Evolutionary conservation across 192 early-diverging fungal species (phyloP), one percentile per base, ranked within the genome.

Genomic region (Pecoramyces ruminantium): DNA sequence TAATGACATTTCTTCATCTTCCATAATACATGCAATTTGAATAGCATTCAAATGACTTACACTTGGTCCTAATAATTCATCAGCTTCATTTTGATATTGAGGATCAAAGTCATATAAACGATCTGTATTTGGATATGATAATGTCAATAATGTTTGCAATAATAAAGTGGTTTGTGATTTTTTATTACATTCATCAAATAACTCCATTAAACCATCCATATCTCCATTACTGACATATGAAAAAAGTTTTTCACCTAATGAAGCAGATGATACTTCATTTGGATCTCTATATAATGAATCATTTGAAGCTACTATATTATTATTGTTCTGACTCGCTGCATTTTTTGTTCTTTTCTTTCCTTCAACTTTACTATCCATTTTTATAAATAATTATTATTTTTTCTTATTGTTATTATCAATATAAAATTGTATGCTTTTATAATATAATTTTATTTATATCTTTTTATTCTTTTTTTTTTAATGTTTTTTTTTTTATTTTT

Each of bases 11-110:
- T 92, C 92, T 81, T 92, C 92, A 42, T 91, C 90, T 79, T 87
- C 88, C 28, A 90, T 83, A 17, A 92, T 84, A 80, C 90, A 91
- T 0, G 92, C 89, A 29, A 92, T 88, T 80, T 92, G 92, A 40
- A 92, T 89, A 28, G 86, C 81, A 79, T 92, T 92, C 25, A 92
- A 83, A 42, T 90, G 84, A 29, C 85, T 87, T 3, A 89, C 81
- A 82, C 87, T 88, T 4, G 84, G 84, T 30, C 91, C 91, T 21
- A 92, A 79, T 29, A 92, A 83, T 77, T 91, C 91, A 30, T 84
- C 84, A 13, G 90, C 91, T 78, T 92, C 91, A 42, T 84, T 78
- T 42, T 89, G 77, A n/a, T 91, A 84, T 15, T 92, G 90, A 14
- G 83, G 84, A 81, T 92, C 91, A 77, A 89, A 88, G 6, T 82